phyloP scores from a whole-genome alignment of 306 rosid genomes.

The Quercus variabilis region DNA sequence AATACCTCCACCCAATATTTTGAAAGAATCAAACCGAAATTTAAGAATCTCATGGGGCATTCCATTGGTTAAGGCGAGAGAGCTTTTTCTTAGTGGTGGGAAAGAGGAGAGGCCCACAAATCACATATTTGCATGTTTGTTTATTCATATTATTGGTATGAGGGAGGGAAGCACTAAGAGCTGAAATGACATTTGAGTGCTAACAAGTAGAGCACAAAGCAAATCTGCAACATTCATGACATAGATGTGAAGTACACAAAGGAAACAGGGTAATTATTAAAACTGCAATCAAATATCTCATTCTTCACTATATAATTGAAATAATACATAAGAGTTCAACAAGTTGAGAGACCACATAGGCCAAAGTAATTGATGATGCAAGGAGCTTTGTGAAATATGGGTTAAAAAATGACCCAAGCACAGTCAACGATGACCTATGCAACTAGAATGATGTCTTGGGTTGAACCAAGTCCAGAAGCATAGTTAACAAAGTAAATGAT shows the following conservation, averaged over 20 bases:
- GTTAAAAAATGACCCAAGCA: conserved; percentile 2
- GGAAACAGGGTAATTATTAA: neutral
- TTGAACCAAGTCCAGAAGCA: conserved; percentile 13
- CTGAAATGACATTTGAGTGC: conserved; percentile 38
- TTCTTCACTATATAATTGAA: conserved; percentile 1
- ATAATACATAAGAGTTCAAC: conserved; percentile 1
- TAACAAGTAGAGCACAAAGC: conserved; percentile 27
- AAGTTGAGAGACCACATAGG: neutral
- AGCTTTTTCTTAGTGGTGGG: conserved; percentile 35
- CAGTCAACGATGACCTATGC: conserved; percentile 18
- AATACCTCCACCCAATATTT: conserved; percentile 23
- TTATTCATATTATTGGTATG: conserved; percentile 38
- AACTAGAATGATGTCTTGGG: conserved; percentile 15
- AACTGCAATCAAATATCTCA: conserved; percentile 7
- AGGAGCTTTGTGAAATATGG: conserved; percentile 5
- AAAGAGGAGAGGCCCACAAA: conserved; percentile 37
- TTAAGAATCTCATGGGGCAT: conserved; percentile 28
- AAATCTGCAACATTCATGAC: neutral
- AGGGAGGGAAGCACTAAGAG: conserved; percentile 30
- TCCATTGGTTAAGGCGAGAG: conserved; percentile 14
- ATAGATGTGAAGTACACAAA: neutral
- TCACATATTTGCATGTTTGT: conserved; percentile 20
- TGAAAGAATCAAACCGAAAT: conserved; percentile 29
- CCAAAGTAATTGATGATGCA: neutral
- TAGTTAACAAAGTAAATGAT: conserved; percentile 17